These are phyloP conservation scores for Cladosporium sp. DNA, from an alignment of 2,329 filamentous ascomycete species.

Conservation along the genomic window DNA sequence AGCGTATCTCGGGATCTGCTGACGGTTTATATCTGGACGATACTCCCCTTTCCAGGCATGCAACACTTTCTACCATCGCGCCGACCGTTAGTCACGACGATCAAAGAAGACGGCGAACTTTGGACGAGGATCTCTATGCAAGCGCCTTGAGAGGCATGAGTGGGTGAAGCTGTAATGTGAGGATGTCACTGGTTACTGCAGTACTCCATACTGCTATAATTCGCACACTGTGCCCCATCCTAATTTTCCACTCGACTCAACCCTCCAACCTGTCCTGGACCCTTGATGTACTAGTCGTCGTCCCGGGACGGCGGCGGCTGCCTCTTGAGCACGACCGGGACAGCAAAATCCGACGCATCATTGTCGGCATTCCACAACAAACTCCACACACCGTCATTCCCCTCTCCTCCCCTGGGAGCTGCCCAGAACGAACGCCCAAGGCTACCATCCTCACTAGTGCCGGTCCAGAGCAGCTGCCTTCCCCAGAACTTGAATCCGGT, in stretches of 20 bases:
- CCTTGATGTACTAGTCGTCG: not conserved
- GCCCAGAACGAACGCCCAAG: conserved; percentile 9
- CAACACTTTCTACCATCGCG: not conserved
- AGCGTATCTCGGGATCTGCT: conserved; percentile 3
- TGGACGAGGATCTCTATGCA: conserved; percentile 9
- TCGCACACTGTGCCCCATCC: too few species aligned
- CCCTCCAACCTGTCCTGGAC: too few species aligned
- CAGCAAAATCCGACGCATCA: conserved; percentile 9
- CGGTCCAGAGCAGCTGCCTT: conserved; percentile 16
- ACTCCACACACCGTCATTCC: conserved; percentile 13
- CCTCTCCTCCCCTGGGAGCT: conserved; percentile 1
- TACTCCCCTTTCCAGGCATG: not conserved
- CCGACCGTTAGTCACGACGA: not conserved
- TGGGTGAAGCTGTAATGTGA: not conserved
- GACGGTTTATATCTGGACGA: not conserved
- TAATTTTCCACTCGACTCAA: too few species aligned
- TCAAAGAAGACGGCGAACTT: not conserved
- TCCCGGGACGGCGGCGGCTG: not conserved
- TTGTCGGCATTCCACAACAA: conserved; percentile 22
- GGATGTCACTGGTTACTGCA: too few species aligned
- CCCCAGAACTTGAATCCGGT: conserved; percentile 19
- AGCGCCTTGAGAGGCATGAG: conserved; percentile 3
- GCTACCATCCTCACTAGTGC: conserved; percentile 11
- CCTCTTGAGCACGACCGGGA: conserved; percentile 19
- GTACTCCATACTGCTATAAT: too few species aligned